Evolutionary conservation across 352 stramenopile genomes (phyloP).

Genomic region (Globisporangium radiosum): DNA sequence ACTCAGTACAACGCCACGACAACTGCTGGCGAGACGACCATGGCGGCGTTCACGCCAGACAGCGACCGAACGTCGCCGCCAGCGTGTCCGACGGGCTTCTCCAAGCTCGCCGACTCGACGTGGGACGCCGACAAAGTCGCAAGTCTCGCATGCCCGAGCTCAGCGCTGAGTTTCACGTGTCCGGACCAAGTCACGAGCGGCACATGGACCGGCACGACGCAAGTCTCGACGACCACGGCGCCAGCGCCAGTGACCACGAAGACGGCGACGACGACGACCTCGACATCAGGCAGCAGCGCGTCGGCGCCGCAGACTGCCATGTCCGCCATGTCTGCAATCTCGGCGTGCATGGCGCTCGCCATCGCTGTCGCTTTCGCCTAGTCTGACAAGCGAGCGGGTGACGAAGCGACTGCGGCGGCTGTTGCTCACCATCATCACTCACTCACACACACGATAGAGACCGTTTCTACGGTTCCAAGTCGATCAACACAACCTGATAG

Average conservation of each 20-base stretch:
- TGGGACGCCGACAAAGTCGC: slow-evolving; percentile 36
- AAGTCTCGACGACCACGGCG: slow-evolving; percentile 46
- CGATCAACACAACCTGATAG: too few species aligned
- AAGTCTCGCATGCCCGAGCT: slow-evolving; percentile 20
- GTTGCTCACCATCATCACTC: too few species aligned
- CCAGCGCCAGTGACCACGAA: slow-evolving; percentile 29
- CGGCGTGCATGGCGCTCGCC: slow-evolving; percentile 3
- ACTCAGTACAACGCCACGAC: slow-evolving; percentile 40
- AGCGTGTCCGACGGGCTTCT: slow-evolving; percentile 16
- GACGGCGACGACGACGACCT: slow-evolving; percentile 17
- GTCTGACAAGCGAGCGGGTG: too few species aligned
- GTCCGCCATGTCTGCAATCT: neutral
- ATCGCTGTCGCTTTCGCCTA: too few species aligned
- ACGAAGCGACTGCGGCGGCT: too few species aligned
- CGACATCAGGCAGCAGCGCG: neutral
- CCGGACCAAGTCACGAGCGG: neutral
- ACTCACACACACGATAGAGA: too few species aligned
- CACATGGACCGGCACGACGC: slow-evolving; percentile 3
- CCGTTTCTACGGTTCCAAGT: too few species aligned
- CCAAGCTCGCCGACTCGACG: slow-evolving; percentile 23
- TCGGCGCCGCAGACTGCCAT: neutral
- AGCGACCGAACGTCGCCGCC: slow-evolving; percentile 19
- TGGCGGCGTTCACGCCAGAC: slow-evolving; percentile 29
- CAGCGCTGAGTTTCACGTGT: slow-evolving; percentile 6
- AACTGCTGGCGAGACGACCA: slow-evolving; percentile 23